phyloP scores from a whole-genome alignment of 2,329 filamentous ascomycete genomes.

The Microsporum audouinii region DNA sequence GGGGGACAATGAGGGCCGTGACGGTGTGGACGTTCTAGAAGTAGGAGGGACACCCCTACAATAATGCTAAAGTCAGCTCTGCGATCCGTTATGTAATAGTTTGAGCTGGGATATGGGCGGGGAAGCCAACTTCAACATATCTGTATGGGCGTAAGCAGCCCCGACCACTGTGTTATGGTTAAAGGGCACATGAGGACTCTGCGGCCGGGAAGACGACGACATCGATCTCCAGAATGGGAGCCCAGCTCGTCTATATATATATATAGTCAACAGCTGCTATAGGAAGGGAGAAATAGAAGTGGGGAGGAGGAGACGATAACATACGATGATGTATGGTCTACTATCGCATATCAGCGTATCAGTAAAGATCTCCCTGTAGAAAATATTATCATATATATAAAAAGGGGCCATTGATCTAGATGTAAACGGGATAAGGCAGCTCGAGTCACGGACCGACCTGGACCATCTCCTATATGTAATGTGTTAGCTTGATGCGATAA shows the following conservation, averaged over 20 bases:
- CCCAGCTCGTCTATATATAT: slow-evolving; percentile 50
- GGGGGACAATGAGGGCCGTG: slow-evolving; percentile 45
- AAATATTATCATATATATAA: neutral
- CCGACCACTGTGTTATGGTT: slow-evolving; percentile 71
- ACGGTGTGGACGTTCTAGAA: slow-evolving; percentile 65
- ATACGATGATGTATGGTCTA: slow-evolving; percentile 31
- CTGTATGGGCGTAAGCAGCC: slow-evolving; percentile 90
- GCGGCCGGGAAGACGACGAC: slow-evolving; percentile 40
- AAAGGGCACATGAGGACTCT: slow-evolving; percentile 45
- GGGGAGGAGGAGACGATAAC: slow-evolving; percentile 13
- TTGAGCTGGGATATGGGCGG: neutral
- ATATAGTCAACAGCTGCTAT: neutral
- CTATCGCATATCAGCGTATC: slow-evolving; percentile 6
- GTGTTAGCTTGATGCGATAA: slow-evolving; percentile 2
- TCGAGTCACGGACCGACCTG: slow-evolving; percentile 76
- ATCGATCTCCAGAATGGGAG: slow-evolving; percentile 77
- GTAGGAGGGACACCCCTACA: slow-evolving; percentile 29
- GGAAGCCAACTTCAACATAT: slow-evolving; percentile 76
- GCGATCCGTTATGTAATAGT: neutral
- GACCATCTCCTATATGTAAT: slow-evolving; percentile 75
- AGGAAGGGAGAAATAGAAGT: slow-evolving; percentile 18
- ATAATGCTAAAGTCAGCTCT: slow-evolving; percentile 6
- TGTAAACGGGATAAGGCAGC: neutral
- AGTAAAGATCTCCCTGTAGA: neutral
- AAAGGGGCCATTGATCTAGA: neutral